Base-by-base conservation (phyloP, 208 protist genomes). In the Trypanosomatidae sp. region DNA sequence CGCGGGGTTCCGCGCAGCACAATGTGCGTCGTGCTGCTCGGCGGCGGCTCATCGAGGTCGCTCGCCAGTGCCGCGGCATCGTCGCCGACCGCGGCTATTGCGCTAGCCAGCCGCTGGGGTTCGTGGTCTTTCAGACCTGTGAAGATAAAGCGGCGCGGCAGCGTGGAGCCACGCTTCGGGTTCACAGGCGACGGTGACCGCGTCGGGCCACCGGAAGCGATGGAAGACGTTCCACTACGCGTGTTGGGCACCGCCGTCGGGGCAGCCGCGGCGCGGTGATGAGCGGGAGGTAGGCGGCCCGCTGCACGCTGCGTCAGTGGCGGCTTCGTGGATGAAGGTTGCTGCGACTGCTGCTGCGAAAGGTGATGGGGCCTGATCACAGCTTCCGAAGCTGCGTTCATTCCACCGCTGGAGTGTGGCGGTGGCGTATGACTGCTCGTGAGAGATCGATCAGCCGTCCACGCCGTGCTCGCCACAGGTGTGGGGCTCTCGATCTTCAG, bases 121-220 rank as follows among this genome's bases (percentile, higher is more conserved):
- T 94, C 89, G 49, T 83, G 71, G 39, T 91, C 86, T 13, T 69
- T 83, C 33, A 96, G 67, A 17, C 86, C 87, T 2, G 91, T 94
- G 49, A 93, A 80, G 73, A 94, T 73, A 74, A 96, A 96, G 67
- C 82, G 79, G 22, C 91, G 91, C 8, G 76, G 72, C 59, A 84
- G 62, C n/a, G 59, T 69, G 19, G 82, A 70, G 53, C 89, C 89
- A 15, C 88, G 91, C 69, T 87, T 90, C 9, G 91, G 91, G 69
- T 96, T 90, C 17, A 91, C 69, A n/a, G 91, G 91, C 17, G 89
- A 93, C 17, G 91, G 91, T 39, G 91, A 96, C 9, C 89, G 84
- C 44, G 91, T 96, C n/a, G 84, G 82, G 22, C 88, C 89, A 43
- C 73, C 79, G 30, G 69, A 68, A 0, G 74, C 84, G 25, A 86